Conservation (phyloP, 805 yeast species). For the Diddensiella caesifluorescens region DNA sequence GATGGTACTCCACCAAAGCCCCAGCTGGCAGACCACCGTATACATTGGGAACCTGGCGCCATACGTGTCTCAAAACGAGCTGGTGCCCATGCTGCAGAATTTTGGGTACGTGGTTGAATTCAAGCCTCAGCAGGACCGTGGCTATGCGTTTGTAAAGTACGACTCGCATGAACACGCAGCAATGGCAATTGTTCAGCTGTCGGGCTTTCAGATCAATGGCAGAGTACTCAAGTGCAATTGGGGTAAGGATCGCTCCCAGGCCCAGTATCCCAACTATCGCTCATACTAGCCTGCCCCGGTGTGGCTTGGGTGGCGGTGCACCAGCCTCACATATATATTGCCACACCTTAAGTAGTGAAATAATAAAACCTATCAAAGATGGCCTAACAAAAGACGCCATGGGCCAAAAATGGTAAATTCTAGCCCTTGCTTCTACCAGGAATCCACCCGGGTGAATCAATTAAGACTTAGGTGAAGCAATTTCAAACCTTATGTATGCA, state of each 20-base stretch:
- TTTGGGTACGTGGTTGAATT: conserved; percentile 82
- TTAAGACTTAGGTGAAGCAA: too few relatives aligned
- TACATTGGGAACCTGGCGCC: conserved; percentile 83
- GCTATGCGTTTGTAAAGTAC: conserved; percentile 84
- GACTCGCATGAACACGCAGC: conserved; percentile 89
- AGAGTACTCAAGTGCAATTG: conserved; percentile 79
- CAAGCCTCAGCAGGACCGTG: conserved; percentile 72
- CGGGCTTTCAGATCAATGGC: conserved; percentile 61
- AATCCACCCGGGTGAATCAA: too few relatives aligned
- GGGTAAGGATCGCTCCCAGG: conserved; percentile 49
- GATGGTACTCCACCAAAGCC: conserved; percentile 67
- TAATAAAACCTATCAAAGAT: too few relatives aligned
- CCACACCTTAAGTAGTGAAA: too few relatives aligned
- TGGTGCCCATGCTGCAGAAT: conserved; percentile 66
- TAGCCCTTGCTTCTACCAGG: too few relatives aligned
- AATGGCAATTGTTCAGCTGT: conserved; percentile 72
- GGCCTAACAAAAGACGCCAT: too few relatives aligned
- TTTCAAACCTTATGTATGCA: too few relatives aligned
- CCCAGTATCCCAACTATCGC: background rate
- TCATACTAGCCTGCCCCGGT: background rate
- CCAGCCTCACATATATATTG: too few relatives aligned
- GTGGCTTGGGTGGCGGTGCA: background rate
- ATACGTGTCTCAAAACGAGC: conserved; percentile 63
- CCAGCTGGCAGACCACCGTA: conserved; percentile 79
- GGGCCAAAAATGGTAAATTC: too few relatives aligned